Evolutionary conservation across 2,329 filamentous ascomycete species (phyloP), one percentile per base, ranked within the genome.

Genomic region (Bipolaris oryzae): DNA sequence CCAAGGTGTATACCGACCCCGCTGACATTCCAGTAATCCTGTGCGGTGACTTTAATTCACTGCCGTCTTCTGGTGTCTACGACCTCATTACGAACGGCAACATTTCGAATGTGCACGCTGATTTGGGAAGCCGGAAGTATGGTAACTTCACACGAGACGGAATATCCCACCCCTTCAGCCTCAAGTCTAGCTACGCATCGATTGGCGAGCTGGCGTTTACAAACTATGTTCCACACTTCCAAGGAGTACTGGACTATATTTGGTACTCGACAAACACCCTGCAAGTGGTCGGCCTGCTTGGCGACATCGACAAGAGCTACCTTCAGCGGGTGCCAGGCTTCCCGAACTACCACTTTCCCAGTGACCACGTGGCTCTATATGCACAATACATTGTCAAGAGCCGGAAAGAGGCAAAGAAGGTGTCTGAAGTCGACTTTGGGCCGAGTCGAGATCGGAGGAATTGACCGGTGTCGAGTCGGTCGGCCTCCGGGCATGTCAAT

Each of bases 11-110:
- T 77, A 81, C 89, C 25, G 90, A 85, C 70, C 91, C 90, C 64
- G 90, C 91, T 1, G 90, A 96, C 66, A 96, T 99, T 45, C 95
- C 95, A 1, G 81, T 98, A 35, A 79, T 99, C 57, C 86, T 99
- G 50, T 97, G 94, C 69, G 94, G 94, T 68, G 95, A 99, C 76
- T 96, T 97, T 82, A 99, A 99, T 79, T 97, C 94, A 3, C 89
- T 88, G 1, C 85, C 86, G 11, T 88, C 91, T 53, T 97, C 92
- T 50, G 92, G 92, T 41, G 93, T 97, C 0, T 96, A 96, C 75
- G 92, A 97, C 63, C 83, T 99, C 42, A 86, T 99, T 64, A 88
- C 90, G 2, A 87, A 89, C 72, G 95, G 95, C 37, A 87, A 85
- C 39, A 84, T 99, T 18, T 83, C 87, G 10, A 89, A 89, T 48